These are phyloP conservation scores for Xylariomycetidae sp. DNA, from an alignment of 2,329 filamentous ascomycete genomes.

Conservation along the genomic window DNA sequence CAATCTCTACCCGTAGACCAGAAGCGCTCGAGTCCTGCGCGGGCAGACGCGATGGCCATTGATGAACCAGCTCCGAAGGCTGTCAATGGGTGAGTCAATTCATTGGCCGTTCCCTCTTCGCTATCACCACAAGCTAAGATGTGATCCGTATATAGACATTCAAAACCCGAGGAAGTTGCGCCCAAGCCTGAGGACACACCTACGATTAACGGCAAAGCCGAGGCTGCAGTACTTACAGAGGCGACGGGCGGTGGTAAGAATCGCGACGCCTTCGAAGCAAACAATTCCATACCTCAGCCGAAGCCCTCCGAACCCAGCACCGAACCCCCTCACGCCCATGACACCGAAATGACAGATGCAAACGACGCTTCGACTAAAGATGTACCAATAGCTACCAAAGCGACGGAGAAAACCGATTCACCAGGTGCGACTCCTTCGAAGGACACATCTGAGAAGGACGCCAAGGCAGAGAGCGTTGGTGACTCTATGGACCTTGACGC, in stretches of 20 bases:
- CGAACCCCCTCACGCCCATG: too few species aligned
- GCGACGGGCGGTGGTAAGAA: constrained; percentile 12
- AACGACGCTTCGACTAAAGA: constrained; percentile 7
- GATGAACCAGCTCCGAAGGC: constrained; percentile 35
- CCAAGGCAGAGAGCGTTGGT: constrained; percentile 1
- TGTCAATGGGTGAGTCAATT: constrained; percentile 55
- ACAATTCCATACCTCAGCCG: constrained; percentile 7
- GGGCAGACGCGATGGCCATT: constrained; percentile 41
- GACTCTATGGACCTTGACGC: constrained; percentile 28
- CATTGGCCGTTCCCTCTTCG: too few species aligned
- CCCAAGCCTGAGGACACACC: constrained; percentile 13
- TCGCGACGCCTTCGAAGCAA: constrained; percentile 18
- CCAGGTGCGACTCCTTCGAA: constrained; percentile 4
- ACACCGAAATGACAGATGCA: constrained; percentile 14
- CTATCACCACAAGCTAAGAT: not conserved
- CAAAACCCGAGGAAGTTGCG: constrained; percentile 12
- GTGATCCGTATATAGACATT: constrained; percentile 15
- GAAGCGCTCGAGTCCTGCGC: constrained; percentile 12
- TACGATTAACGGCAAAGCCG: constrained; percentile 18
- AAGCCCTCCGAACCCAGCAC: too few species aligned
- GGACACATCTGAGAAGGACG: too few species aligned
- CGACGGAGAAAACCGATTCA: constrained; percentile 1
- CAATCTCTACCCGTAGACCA: constrained; percentile 18
- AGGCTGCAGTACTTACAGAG: constrained; percentile 5
- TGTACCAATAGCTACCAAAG: not conserved